phyloP scores from a whole-genome alignment of 2,329 filamentous ascomycete genomes.

The Botrytis deweyae region DNA sequence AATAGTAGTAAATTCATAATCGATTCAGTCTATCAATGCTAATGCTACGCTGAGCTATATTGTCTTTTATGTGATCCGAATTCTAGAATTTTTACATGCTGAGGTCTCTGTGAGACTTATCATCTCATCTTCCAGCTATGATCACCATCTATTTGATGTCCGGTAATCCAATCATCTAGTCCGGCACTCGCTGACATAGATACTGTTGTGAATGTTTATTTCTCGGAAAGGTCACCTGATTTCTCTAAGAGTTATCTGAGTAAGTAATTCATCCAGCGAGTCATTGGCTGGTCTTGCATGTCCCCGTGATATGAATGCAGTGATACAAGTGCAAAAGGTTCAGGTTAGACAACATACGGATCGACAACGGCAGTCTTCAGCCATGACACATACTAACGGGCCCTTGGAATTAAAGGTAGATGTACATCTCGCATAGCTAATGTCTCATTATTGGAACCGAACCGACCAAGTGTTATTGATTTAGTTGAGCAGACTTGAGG shows the following conservation, averaged over 20 bases:
- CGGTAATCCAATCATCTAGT: neutral
- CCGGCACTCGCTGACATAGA: neutral
- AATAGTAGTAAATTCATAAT: too few species aligned
- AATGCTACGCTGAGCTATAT: too few species aligned
- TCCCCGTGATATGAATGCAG: neutral
- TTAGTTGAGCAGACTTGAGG: neutral
- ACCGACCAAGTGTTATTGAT: neutral
- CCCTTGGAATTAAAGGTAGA: neutral
- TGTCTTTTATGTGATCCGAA: too few species aligned
- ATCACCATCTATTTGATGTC: neutral
- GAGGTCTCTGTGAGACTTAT: neutral
- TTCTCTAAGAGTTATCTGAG: neutral
- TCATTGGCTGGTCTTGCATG: neutral
- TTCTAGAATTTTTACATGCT: neutral
- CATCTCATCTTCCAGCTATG: neutral
- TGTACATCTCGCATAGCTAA: neutral
- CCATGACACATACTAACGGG: neutral
- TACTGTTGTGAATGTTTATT: neutral
- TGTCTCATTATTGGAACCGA: neutral
- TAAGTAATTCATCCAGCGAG: neutral
- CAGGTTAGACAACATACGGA: neutral
- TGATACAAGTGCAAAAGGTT: neutral
- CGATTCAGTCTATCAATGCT: too few species aligned
- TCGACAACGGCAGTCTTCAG: neutral
- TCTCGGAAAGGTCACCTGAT: neutral